Evolutionary conservation across 2,329 filamentous ascomycete genomes (phyloP).

Genomic region (Aspergillus sojae): DNA sequence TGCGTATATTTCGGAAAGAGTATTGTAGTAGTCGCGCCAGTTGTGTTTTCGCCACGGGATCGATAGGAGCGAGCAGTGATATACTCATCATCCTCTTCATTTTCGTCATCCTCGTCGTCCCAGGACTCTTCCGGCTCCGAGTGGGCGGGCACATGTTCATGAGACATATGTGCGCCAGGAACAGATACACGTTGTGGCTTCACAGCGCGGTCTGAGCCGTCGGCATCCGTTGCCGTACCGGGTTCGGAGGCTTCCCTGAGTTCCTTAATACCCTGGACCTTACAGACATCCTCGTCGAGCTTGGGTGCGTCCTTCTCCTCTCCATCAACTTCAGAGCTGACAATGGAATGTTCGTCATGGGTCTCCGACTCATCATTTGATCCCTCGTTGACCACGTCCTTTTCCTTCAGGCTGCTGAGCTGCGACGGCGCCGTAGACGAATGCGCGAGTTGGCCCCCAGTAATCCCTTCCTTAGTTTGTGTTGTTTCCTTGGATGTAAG

Average conservation of each 20-base stretch:
- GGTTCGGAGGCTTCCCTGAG: conserved; percentile 11
- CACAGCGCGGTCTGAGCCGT: conserved; percentile 9
- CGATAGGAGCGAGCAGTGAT: conserved; percentile 78
- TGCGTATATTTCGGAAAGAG: conserved; percentile 73
- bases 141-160: conserved; percentile 30
- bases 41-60: conserved; percentile 74
- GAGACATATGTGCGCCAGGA: conserved; percentile 17
- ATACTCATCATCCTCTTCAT: conserved; percentile 69
- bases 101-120: conserved; percentile 77
- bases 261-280: conserved; percentile 24
- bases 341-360: conserved; percentile 22
- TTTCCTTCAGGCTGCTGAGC: conserved; percentile 17
- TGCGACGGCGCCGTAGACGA: conserved; percentile 18
- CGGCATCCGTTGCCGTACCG: conserved; percentile 5
- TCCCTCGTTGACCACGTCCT: conserved; percentile 10
- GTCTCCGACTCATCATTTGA: conserved; percentile 17
- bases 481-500: conserved; percentile 34
- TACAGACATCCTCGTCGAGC: conserved; percentile 29
- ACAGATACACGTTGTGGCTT: conserved; percentile 25
- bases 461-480: conserved; percentile 25
- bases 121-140: conserved; percentile 71
- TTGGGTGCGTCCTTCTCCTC: conserved; percentile 30
- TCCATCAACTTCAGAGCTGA: conserved; percentile 31
- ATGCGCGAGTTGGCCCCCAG: conserved; percentile 14
- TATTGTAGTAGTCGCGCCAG: conserved; percentile 64